Evolutionary conservation across 202 grass and related monocot genomes (phyloP).

Genomic region (Hordeum pubiflorum): DNA sequence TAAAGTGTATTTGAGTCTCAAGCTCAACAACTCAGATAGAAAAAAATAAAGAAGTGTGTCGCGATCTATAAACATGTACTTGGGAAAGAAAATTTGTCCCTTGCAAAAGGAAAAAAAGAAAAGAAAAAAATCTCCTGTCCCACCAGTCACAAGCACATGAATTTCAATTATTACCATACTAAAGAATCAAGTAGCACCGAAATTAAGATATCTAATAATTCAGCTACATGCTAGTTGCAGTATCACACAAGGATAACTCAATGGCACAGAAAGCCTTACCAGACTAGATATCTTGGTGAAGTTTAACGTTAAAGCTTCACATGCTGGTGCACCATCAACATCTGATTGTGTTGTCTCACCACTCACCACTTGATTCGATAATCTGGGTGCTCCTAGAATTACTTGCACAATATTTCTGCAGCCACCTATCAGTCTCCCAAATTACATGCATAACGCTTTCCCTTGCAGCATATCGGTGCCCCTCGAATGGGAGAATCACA

Average conservation of each 20-base stretch:
- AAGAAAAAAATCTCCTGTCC: not conserved
- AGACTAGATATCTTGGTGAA: conserved; percentile 46
- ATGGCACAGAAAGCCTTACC: conserved; percentile 33
- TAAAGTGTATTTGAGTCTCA: conserved; percentile 4
- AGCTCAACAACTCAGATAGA: not conserved
- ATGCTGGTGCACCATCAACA: not conserved
- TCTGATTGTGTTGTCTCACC: not conserved
- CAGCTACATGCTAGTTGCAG: not conserved
- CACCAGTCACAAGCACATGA: not conserved
- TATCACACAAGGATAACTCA: not conserved
- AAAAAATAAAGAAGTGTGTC: not conserved
- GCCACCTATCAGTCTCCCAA: conserved; percentile 84
- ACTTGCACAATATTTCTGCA: conserved; percentile 56
- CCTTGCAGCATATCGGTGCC: conserved; percentile 64
- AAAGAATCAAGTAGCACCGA: not conserved
- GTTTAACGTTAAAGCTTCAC: conserved; percentile 27
- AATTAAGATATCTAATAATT: not conserved
- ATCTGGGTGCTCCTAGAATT: not conserved
- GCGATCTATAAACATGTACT: not conserved
- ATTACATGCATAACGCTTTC: conserved; percentile 86
- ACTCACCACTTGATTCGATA: conserved; percentile 2
- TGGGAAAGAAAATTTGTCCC: not conserved
- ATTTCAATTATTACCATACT: not conserved
- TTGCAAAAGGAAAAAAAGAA: not conserved
- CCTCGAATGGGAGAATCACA: conserved; percentile 69